These are phyloP conservation scores for Allium cepa DNA, from an alignment of 106 monocot species.

Conservation along the genomic window DNA sequence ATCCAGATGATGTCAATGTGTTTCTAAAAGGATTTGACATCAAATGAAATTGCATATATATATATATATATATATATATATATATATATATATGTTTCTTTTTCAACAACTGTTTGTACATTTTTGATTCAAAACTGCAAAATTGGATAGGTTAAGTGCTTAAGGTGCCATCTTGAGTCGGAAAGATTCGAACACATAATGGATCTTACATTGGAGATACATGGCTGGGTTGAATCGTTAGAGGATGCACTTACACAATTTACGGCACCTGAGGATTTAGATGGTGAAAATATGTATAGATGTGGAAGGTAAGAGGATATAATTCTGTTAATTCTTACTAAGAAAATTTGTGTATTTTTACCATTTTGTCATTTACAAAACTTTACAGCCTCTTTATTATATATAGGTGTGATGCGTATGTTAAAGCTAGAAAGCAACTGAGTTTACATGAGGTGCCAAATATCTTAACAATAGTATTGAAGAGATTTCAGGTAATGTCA, in stretches of 20 bases:
- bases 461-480: conserved; percentile 92
- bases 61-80: neutral
- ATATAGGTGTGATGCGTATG: conserved; percentile 74
- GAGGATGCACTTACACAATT: conserved; percentile 96
- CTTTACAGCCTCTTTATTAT: neutral
- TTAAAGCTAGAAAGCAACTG: conserved; percentile 88
- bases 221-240: conserved; percentile 94
- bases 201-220: conserved; percentile 98
- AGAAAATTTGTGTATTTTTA: neutral
- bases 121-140: too few species aligned
- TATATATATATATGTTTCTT: neutral
- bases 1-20: too few species aligned
- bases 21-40: too few species aligned
- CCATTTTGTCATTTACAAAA: neutral
- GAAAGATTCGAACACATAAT: conserved; percentile 92
- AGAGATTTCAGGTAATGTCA: conserved; percentile 86
- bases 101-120: neutral
- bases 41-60: too few species aligned
- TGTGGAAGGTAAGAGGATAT: conserved; percentile 71
- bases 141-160: conserved; percentile 71
- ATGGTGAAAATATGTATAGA: conserved; percentile 98
- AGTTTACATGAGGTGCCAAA: conserved; percentile 93
- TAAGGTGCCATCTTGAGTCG: conserved; percentile 82
- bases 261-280: conserved; percentile 93
- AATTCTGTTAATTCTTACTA: neutral